Base-by-base conservation (phyloP, 2,329 filamentous ascomycete species). In the Paecilomyces fulvus region DNA sequence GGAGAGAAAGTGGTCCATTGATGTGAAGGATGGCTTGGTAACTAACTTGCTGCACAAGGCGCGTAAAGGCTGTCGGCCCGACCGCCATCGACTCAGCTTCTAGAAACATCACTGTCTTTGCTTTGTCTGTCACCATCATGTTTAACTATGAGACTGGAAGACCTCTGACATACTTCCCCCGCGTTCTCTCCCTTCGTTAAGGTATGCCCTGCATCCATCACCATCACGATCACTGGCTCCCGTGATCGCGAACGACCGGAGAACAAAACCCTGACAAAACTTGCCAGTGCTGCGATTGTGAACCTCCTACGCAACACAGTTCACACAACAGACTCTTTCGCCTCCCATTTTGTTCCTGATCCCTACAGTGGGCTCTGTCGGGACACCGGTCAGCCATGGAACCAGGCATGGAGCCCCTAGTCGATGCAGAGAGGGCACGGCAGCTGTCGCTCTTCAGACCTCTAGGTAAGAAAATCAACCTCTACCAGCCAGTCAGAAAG, bases 371-470 rank as follows among this genome's bases (percentile, higher is more conserved):
- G 37, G 37, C 37, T 43, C 37, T 43, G 14, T 43, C 14, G 37
- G 37, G 12, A 59, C 59, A 56, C 58, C 59, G 43, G 25, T 54
- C 55, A 56, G 55, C 58, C 49, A 54, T 53, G 43, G 48, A 51
- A 28, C 25, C 55, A 56, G 54, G 58, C 49, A 54, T 53, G 28
- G 10, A 53, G 43, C 17, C 54, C 53, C 58, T 63, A 43, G 63
- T 71, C 61, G 69, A 72, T 63, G 68, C 70, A 58, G 70, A 70
- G 66, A 71, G 68, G 66, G 71, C 72, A 59, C 70, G 69, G 63
- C 64, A 75, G 57, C 64, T 76, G 65, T 76, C 74, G 57, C 67
- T 76, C 51, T 72, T 76, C 62, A 72, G 73, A 62, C 74, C 74
- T 60, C 65, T 76, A 61, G 74, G 74, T 76, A 70, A 65, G 73